Base-by-base conservation (phyloP, 192 early-diverging fungal species). In the Spizellomyces sp. region DNA sequence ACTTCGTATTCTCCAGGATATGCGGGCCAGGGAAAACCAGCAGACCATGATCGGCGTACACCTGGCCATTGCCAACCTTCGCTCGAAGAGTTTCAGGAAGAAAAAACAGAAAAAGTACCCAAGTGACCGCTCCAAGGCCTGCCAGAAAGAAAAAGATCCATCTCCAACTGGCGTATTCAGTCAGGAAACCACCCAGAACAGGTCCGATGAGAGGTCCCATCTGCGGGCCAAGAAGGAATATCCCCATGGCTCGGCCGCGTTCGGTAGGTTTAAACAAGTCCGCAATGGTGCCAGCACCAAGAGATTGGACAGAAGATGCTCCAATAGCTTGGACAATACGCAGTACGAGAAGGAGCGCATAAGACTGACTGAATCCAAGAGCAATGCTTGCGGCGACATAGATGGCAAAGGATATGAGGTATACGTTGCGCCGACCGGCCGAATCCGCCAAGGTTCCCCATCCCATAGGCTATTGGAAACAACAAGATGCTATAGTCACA, bases 171-270 rank as follows among this genome's bases (percentile, higher is more conserved):
- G 27, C 27, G 27, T 36, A 36, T 36, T 36, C 27, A 36, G 27
- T 36, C 27, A 36, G 27, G 27, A 36, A 36, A 36, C 27, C 27
- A 36, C 27, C 27, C 27, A 36, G 27, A 36, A 36, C 27, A 15
- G 52, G 52, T 19, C 52, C 52, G 3, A 54, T 54, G 15, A 54
- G 17, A 15, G 52, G 52, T 54, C 52, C 52, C 15, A 54, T 15
- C 17, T 54, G 52, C 14, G 52, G 52, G 15, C 52, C 52, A 15
- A 54, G 17, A 54, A 54, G 52, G 17, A 54, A 54, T 15, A 54
- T 54, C 52, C 52, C 52, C 52, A 54, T 54, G 52, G 52, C 52
- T 19, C 17, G 52, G 17, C 52, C 52, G 17, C 52, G 52, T 19
- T 54, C 52, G 52, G 52, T 54, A 19, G 52, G 52, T 19, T 54